phyloP scores from a whole-genome alignment of 805 yeast species.

The Teunomyces aglyptinius region DNA sequence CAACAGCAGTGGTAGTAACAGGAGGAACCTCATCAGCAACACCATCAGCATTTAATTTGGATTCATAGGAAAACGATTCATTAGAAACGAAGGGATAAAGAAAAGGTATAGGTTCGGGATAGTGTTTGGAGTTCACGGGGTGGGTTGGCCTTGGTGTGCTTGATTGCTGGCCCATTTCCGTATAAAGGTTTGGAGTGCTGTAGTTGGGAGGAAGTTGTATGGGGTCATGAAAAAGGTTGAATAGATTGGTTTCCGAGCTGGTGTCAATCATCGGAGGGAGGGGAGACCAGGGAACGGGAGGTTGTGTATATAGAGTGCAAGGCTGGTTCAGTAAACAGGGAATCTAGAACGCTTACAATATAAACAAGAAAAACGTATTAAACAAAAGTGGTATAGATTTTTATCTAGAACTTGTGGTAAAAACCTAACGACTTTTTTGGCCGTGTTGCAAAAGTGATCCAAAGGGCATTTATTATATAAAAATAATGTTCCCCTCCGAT shows the following conservation, averaged over 20 bases:
- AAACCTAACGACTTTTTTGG: not conserved
- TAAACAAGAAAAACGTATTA: too few species aligned
- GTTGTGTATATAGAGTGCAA: not conserved
- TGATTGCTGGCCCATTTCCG: constrained; percentile 7
- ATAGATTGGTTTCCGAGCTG: constrained; percentile 2
- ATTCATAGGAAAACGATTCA: constrained; percentile 2
- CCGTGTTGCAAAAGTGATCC: not conserved
- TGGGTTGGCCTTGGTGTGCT: constrained; percentile 1
- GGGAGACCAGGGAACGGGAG: not conserved
- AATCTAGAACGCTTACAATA: too few species aligned
- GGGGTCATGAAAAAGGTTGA: constrained; percentile 5
- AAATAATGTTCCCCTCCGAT: constrained; percentile 5
- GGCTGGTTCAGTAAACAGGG: too few species aligned
- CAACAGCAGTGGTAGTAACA: too few species aligned
- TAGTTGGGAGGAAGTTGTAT: not conserved
- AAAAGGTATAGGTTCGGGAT: constrained; percentile 5
- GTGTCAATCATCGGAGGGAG: constrained; percentile 3
- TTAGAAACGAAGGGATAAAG: constrained; percentile 11
- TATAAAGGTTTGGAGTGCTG: constrained; percentile 7
- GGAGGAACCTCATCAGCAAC: too few species aligned
- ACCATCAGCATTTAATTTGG: too few species aligned
- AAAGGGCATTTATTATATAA: not conserved
- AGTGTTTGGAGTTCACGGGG: not conserved
- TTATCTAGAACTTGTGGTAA: not conserved
- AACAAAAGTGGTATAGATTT: too few species aligned